Conservation (phyloP, 371 early-diverging fungal species). For the Smittium mucronatum region DNA sequence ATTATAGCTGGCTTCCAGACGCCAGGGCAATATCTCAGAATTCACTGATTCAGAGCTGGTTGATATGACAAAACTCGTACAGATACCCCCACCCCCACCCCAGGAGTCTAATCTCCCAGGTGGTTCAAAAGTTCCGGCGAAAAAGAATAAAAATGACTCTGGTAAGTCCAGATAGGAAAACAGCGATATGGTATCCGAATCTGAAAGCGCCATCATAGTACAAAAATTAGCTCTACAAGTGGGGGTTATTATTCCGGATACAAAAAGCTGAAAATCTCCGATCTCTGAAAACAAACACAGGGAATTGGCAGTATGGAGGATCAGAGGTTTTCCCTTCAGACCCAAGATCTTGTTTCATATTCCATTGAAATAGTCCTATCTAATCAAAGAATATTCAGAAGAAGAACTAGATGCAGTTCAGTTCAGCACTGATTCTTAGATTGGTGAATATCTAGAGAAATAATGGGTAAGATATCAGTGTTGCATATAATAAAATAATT, state of each 20-base stretch:
- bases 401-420: background rate
- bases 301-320: background rate
- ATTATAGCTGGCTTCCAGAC: no score
- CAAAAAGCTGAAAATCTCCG: background rate
- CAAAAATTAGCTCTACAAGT: background rate
- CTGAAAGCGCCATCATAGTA: background rate
- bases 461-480: background rate
- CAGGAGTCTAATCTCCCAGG: background rate
- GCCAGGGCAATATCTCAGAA: no score
- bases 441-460: background rate
- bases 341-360: background rate
- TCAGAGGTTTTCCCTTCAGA: background rate
- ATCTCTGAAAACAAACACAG: background rate
- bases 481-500: background rate
- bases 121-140: background rate
- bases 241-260: background rate
- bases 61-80: no score
- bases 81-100: background rate
- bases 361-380: background rate
- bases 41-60: no score
- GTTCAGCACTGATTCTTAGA: background rate
- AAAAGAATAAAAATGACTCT: background rate
- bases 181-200: background rate
- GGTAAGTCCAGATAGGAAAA: background rate
- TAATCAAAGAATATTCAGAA: background rate